Percentiles rank a stretch among this genome's conserved stretches.
Conservation (phyloP, 163 green algal genomes). For the Botryococcus braunii region DNA sequence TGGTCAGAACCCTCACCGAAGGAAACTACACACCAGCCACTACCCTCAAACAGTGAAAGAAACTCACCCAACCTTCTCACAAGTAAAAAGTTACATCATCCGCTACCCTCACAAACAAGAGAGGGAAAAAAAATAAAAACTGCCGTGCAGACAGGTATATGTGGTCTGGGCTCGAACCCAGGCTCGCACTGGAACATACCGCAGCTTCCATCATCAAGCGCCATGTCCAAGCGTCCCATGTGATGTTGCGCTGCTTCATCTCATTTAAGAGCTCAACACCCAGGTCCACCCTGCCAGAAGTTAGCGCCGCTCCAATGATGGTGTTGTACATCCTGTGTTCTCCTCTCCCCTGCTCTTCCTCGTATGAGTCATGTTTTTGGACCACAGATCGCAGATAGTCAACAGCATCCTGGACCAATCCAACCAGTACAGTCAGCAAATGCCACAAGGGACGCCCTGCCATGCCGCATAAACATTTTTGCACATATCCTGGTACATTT, state of each 20-base stretch:
- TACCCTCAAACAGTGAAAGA: neutral
- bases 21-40: neutral
- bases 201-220: neutral
- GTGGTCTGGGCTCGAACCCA: too few relatives aligned
- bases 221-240: conserved; percentile 2
- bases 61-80: neutral
- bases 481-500: too few relatives aligned
- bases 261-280: neutral
- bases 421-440: neutral
- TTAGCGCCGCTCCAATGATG: neutral
- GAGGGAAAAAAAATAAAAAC: neutral
- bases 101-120: neutral
- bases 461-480: too few relatives aligned
- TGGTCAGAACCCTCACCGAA: too few relatives aligned
- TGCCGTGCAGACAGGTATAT: too few relatives aligned
- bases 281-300: neutral
- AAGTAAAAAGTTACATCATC: neutral
- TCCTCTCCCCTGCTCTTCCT: neutral
- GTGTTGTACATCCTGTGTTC: conserved; percentile 5
- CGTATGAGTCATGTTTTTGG: too few relatives aligned
- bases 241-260: neutral
- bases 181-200: too few relatives aligned
- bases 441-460: too few relatives aligned
- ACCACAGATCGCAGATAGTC: conserved; percentile 1
- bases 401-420: neutral